Evolutionary conservation across 140 eudicot genomes (phyloP), one percentile per base, ranked within the genome.

Genomic region (Stevia rebaudiana): DNA sequence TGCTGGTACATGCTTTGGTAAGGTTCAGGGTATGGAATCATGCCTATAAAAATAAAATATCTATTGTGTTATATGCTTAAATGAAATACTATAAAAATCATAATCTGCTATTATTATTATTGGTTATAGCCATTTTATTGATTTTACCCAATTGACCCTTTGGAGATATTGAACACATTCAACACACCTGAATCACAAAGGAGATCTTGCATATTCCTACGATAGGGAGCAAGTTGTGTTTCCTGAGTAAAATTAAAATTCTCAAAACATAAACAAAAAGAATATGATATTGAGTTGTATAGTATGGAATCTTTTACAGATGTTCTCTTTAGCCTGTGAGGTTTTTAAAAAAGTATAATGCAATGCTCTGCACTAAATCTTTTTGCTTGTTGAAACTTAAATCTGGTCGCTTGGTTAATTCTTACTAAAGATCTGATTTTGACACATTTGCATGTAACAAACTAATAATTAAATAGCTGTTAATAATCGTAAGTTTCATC

Each of bases 1-100:
- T 61, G 65, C 65, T 92, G 98, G 74, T 77, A 92, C 78, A 53
- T 81, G 80, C 88, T 85, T 69, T 92, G 98, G 70, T 92, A 92
- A 11, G 98, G 96, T 65, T 88, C 98, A 0, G 96, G 96, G 75
- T 92, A 92, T 6, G 98, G 98, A 69, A 92, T 85, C 95, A 88
- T 85, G 43, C 90, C 98, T 91, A 53, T 44, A 28, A 28, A 57
- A 16, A 8, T 37, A 37, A 33, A 17, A 21, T 30, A 25, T 5
- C 0, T 54, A 28, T 57, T 33, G 25, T 31, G 63, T 57, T 57
- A 28, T 21, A 50, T 50, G 15, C 8, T 21, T 50, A 23, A 13
- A 55, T 8, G 23, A 19, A 39, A 41, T 43, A 43, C 37, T 56
- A 12, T 16, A 4, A 41, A 11, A 53, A 36, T 7, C 55, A 11